Evolutionary conservation across 2,329 filamentous ascomycete species (phyloP).

Genomic region (Fusarium xyrophilum): DNA sequence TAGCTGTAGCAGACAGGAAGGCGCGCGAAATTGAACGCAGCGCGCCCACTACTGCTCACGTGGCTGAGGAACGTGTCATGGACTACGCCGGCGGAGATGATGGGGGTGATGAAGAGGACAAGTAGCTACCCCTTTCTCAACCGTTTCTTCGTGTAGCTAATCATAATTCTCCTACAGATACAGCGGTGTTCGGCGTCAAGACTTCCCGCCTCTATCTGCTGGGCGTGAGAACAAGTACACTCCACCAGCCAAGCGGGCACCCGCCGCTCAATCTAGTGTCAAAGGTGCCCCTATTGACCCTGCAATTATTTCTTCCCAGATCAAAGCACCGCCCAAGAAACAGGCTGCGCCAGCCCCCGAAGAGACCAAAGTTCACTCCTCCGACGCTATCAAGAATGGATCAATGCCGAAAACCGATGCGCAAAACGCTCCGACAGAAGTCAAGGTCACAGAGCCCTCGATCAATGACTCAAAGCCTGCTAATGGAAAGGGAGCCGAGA

Average conservation of each 20-base stretch:
- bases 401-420: slow-evolving; percentile 39
- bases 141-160: slow-evolving; percentile 25
- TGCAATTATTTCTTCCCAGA: slow-evolving; percentile 87
- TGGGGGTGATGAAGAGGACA: slow-evolving; percentile 86
- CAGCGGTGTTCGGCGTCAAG: slow-evolving; percentile 84
- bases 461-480: slow-evolving; percentile 43
- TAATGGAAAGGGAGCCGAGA: slow-evolving; percentile 45
- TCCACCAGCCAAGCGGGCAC: slow-evolving; percentile 85
- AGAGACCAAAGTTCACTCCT: slow-evolving; percentile 35
- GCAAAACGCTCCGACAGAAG: slow-evolving; percentile 39
- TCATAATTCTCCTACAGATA: slow-evolving; percentile 62
- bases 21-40: slow-evolving; percentile 89
- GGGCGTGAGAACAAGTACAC: slow-evolving; percentile 77
- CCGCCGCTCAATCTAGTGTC: slow-evolving; percentile 74
- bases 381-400: slow-evolving; percentile 45
- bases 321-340: slow-evolving; percentile 59
- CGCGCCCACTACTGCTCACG: slow-evolving; percentile 76
- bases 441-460: slow-evolving; percentile 38
- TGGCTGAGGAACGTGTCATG: slow-evolving; percentile 87
- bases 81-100: slow-evolving; percentile 67
- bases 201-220: slow-evolving; percentile 69
- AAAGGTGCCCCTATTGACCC: slow-evolving; percentile 82
- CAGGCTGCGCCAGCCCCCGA: slow-evolving; percentile 39
- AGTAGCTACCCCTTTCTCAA: slow-evolving; percentile 58
- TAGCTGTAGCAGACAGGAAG: slow-evolving; percentile 80